Conservation (phyloP, 805 yeast genomes). For the Groenewaldozyma salmanticensis region DNA sequence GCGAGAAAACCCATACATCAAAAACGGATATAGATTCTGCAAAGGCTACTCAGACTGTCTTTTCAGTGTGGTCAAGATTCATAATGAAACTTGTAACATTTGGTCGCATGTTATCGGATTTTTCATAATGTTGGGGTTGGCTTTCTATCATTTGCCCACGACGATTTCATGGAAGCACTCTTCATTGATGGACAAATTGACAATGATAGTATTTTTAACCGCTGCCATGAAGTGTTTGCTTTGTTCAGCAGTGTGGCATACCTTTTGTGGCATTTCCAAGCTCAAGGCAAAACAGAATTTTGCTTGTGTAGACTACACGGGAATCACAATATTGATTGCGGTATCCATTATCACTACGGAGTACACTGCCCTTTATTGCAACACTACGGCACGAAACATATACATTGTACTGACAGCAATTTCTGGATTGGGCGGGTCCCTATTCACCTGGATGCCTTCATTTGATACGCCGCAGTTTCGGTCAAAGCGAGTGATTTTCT, state of each 20-base stretch:
- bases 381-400: slow-evolving; percentile 37
- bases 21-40: slow-evolving; percentile 78
- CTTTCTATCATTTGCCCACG: slow-evolving; percentile 52
- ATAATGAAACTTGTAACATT: slow-evolving; percentile 85
- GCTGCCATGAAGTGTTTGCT: slow-evolving; percentile 71
- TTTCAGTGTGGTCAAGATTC: slow-evolving; percentile 49
- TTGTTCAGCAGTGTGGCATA: slow-evolving; percentile 85
- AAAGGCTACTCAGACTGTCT: slow-evolving; percentile 50
- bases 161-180: slow-evolving; percentile 33
- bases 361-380: slow-evolving; percentile 62
- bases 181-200: slow-evolving; percentile 33
- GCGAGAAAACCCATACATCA: slow-evolving; percentile 84
- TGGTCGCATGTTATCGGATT: slow-evolving; percentile 87
- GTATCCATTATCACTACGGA: slow-evolving; percentile 84
- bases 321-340: slow-evolving; percentile 82
- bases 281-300: slow-evolving; percentile 54
- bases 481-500: slow-evolving; percentile 68
- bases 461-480: slow-evolving; percentile 85
- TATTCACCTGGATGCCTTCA: slow-evolving; percentile 83
- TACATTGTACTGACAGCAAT: slow-evolving; percentile 53
- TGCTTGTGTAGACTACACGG: slow-evolving; percentile 93
- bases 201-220: slow-evolving; percentile 52
- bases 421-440: slow-evolving; percentile 64
- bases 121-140: slow-evolving; percentile 44
- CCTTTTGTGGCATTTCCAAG: slow-evolving; percentile 70